These are phyloP conservation scores for Boletellus ananiceps DNA, from an alignment of 768 basidiomycete species.

Conservation along the genomic window DNA sequence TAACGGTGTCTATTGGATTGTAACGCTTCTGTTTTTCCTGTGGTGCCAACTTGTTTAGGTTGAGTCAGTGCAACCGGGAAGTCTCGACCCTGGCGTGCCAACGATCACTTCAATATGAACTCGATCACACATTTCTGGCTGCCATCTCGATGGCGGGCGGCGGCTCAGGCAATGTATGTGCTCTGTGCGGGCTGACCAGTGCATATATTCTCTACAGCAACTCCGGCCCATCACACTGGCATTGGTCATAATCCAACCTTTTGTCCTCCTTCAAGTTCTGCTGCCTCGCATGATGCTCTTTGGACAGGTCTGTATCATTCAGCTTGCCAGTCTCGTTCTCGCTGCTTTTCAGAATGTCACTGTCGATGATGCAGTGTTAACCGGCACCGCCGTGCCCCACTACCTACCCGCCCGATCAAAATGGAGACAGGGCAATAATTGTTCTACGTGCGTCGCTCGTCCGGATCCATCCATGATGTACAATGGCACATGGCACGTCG, in stretches of 20 bases:
- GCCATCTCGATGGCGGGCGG: no score
- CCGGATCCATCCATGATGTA: conserved; percentile 4
- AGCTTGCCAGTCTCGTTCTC: neutral
- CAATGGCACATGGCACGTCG: conserved; percentile 18
- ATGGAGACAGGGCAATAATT: conserved; percentile 11
- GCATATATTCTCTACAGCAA: no score
- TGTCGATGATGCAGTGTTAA: conserved; percentile 12
- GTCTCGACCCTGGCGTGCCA: no score
- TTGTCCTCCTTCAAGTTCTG: neutral
- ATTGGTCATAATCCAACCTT: neutral
- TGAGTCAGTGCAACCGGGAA: no score
- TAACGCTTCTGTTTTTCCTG: no score
- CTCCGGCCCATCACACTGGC: no score
- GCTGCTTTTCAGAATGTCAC: conserved; percentile 13
- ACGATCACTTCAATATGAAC: no score
- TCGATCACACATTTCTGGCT: no score
- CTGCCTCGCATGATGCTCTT: neutral
- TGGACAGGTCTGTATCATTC: neutral
- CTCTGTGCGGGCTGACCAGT: no score
- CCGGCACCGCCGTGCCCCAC: conserved; percentile 2
- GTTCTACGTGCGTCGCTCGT: neutral
- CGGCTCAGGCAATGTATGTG: no score
- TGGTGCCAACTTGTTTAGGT: no score
- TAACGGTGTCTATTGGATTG: no score
- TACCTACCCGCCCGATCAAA: conserved; percentile 3